Evolutionary conservation across 163 green algal species (phyloP), one percentile per base, ranked within the genome.

Genomic region (Smithsoniella earleae): DNA sequence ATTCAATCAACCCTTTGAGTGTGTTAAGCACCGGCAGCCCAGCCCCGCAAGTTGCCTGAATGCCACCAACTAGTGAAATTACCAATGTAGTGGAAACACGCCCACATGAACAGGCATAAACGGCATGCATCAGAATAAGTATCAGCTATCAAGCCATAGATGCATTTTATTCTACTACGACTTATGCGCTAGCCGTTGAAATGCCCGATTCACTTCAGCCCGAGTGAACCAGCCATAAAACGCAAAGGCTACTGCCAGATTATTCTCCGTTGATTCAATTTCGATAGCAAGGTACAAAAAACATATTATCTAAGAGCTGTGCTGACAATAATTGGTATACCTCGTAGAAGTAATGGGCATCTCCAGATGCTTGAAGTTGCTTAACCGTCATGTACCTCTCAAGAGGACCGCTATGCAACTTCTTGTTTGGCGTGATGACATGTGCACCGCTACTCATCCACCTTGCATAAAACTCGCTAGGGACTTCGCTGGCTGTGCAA

Each of bases 401-500:
- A 66, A 97, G 78, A 1, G 85, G 81, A 2, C 94, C 94, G 10
- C 77, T 87, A 77, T 91, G 91, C 30, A 95, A 82, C 84, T 97
- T 97, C 85, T 99, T 99, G 89, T 99, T 99, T 75, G 94, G 92
- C 1, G 94, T 99, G 77, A 98, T 87, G 73, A 99, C 84, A 84
- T 98, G 89, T 73, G 97, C 89, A 69, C 94, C 94, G 66, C 88
- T 66, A 4, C 20, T 31, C 58, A 69, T 69, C 58, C 58, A 69
- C 25, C 43, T 37, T 4, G 58, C 27, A 43, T 69, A 69, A 36
- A 69, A 69, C n/a, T 69, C n/a, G 18, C 58, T n/a, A 28, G 58
- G 58, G 30, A 2, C 58, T 25, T 69, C 58, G 16, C n/a, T 34
- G 5, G 58, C 58, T 13, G 58, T 69, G 58, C 58, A 69, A 33